These are phyloP conservation scores for Talaromyces albobiverticillius DNA, from an alignment of 2,329 filamentous ascomycete genomes.

Conservation along the genomic window DNA sequence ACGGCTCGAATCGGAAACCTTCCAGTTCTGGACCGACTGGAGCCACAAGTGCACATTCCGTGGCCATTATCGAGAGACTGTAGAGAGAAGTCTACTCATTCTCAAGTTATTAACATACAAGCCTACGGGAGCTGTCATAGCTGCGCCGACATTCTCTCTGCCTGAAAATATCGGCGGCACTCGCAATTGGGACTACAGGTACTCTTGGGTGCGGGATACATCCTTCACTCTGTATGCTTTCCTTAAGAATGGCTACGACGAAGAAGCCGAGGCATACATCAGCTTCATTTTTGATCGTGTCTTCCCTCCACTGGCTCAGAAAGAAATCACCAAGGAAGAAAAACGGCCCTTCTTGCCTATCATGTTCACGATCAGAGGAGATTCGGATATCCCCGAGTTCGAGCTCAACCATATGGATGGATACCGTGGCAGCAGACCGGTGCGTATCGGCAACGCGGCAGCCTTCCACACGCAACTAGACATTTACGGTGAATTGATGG, in stretches of 20 bases:
- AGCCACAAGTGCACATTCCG: slow-evolving; percentile 68
- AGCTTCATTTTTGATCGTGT: slow-evolving; percentile 72
- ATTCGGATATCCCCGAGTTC: slow-evolving; percentile 69
- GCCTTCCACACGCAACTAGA: slow-evolving; percentile 75
- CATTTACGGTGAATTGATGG: slow-evolving; percentile 76
- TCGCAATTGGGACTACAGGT: slow-evolving; percentile 53
- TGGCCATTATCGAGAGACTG: slow-evolving; percentile 70
- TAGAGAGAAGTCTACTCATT: slow-evolving; percentile 68
- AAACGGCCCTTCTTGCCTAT: slow-evolving; percentile 60
- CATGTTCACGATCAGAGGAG: slow-evolving; percentile 77
- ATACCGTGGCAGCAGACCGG: slow-evolving; percentile 67
- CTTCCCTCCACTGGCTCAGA: slow-evolving; percentile 46
- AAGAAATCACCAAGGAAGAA: slow-evolving; percentile 54
- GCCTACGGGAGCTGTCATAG: slow-evolving; percentile 73
- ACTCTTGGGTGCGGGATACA: slow-evolving; percentile 73
- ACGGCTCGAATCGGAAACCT: slow-evolving; percentile 65
- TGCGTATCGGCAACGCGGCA: slow-evolving; percentile 74
- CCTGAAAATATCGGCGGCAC: slow-evolving; percentile 69
- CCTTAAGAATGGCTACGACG: slow-evolving; percentile 69
- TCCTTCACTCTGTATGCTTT: slow-evolving; percentile 76
- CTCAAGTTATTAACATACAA: slow-evolving; percentile 76
- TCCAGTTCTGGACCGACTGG: slow-evolving; percentile 71
- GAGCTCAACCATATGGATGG: slow-evolving; percentile 70
- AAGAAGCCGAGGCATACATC: slow-evolving; percentile 76
- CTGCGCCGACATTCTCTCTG: slow-evolving; percentile 72